Evolutionary conservation across 2,329 filamentous ascomycete species (phyloP).

Genomic region (Phyllosticta citribraziliensis): DNA sequence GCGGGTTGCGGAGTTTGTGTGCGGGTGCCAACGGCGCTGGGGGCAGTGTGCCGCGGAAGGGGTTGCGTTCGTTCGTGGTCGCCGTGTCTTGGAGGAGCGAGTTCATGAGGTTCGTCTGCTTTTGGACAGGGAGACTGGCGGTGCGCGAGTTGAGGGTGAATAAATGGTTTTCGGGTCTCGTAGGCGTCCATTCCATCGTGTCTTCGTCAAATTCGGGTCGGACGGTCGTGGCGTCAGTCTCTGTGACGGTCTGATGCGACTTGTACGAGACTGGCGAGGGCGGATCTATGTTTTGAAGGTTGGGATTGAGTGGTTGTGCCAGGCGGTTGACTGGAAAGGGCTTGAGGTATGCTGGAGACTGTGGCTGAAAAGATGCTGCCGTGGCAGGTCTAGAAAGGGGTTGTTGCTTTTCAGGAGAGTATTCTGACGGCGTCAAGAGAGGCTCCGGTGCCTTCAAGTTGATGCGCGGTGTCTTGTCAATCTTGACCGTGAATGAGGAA

Average conservation of each 20-base stretch:
- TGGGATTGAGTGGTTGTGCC: constrained; percentile 15
- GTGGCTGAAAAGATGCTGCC: constrained; percentile 20
- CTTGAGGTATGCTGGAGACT: constrained; percentile 27
- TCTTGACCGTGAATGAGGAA: constrained; percentile 47
- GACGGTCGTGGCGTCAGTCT: constrained; percentile 7
- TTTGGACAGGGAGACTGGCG: background rate
- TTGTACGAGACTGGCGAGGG: constrained; percentile 24
- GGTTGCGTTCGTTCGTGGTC: constrained; percentile 31
- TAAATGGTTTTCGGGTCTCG: constrained; percentile 30
- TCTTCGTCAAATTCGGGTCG: constrained; percentile 31
- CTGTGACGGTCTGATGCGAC: constrained; percentile 14
- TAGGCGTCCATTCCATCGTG: constrained; percentile 67
- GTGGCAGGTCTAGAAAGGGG: constrained; percentile 12
- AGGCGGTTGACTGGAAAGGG: constrained; percentile 29
- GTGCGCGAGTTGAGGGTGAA: constrained; percentile 5
- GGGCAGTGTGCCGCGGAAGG: constrained; percentile 63
- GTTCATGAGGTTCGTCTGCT: constrained; percentile 14
- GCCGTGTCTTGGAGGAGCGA: constrained; percentile 15
- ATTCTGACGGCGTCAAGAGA: constrained; percentile 13
- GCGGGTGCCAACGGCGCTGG: constrained; percentile 59
- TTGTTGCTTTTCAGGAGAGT: constrained; percentile 16
- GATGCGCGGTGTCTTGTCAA: constrained; percentile 36
- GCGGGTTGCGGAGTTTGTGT: constrained; percentile 52
- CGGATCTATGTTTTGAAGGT: constrained; percentile 12
- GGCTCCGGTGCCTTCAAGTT: constrained; percentile 19